Base-by-base conservation (phyloP, 768 basidiomycete species). In the Lentinula lateritia region DNA sequence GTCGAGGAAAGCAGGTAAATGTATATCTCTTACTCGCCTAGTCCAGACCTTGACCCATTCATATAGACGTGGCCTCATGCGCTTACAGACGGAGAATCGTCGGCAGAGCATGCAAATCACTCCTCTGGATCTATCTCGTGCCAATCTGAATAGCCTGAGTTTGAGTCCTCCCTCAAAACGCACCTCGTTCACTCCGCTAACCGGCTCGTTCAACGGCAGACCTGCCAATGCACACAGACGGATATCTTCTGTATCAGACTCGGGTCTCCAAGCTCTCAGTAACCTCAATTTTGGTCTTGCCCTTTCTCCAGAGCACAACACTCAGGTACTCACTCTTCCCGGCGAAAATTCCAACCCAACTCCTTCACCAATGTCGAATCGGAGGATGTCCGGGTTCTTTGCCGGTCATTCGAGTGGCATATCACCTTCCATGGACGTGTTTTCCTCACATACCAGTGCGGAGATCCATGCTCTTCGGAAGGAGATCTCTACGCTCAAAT, bases 1-100 rank as follows among this genome's bases (percentile, higher is more conserved):
- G 90, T 93, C 3, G 92, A 93, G 67, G 92, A 93, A 72, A 92
- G 90, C 79, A 82, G 92, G 91, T 90, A 66, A 20, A 82, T 69
- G 38, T 52, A 43, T 65, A 41, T 53, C 59, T 63, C 10, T 61
- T 61, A 66, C 12, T 46, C 15, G 54, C 45, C 13, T 50, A 65
- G 50, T 60, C 63, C n/a, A 52, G 35, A 36, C 15, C 12, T 45
- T 50, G 7, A 28, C 32, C 0, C 39, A 13, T 46, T 42, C 0
- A 28, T 38, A 32, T 69, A 92, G 92, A 66, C 88, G 92, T 50
- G 92, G 90, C 28, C 78, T 94, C 56, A 94, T 94, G 92, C 83
- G 90, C 16, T 79, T 94, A 8, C 92, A 94, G 70, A 84, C 86
- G 8, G 91, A 94, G 71, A 89, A 77, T 66, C 78, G 87, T 59